Conservation (phyloP, 1,284 basidiomycete genomes). For the Cutaneotrichosporon cutaneum region DNA sequence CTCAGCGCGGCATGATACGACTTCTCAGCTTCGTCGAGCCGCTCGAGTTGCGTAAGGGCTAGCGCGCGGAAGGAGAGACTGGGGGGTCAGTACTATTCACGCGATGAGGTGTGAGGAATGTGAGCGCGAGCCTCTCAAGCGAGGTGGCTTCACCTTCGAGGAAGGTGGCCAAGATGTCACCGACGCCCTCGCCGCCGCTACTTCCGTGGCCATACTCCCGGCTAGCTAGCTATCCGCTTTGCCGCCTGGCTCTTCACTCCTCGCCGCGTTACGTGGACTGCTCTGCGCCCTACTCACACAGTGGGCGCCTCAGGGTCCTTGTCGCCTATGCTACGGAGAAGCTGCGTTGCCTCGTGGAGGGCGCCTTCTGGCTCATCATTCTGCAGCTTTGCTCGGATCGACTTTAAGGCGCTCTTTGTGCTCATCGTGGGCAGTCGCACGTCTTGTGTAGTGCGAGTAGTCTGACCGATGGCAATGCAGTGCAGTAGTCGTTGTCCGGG, state of each 20-base stretch:
- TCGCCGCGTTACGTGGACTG: slow-evolving; percentile 20
- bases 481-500: background rate
- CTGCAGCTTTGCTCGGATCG: slow-evolving; percentile 70
- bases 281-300: slow-evolving; percentile 61
- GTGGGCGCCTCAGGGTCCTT: slow-evolving; percentile 59
- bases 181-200: no score
- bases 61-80: slow-evolving; percentile 82
- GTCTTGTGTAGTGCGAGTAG: background rate
- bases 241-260: no score
- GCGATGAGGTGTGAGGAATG: no score
- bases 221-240: background rate
- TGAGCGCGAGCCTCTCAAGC: background rate
- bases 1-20: slow-evolving; percentile 70
- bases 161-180: no score
- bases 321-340: slow-evolving; percentile 62
- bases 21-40: slow-evolving; percentile 76
- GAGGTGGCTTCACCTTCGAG: no score
- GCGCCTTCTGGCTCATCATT: slow-evolving; percentile 71
- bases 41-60: slow-evolving; percentile 69
- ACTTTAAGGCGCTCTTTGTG: slow-evolving; percentile 61
- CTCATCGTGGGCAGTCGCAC: slow-evolving; percentile 8
- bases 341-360: slow-evolving; percentile 40
- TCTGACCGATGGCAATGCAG: background rate
- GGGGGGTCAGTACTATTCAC: slow-evolving; percentile 19
- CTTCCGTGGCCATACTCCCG: background rate